Conservation (phyloP, 2,329 filamentous ascomycete genomes). For the Phaeoacremonium minimum region DNA sequence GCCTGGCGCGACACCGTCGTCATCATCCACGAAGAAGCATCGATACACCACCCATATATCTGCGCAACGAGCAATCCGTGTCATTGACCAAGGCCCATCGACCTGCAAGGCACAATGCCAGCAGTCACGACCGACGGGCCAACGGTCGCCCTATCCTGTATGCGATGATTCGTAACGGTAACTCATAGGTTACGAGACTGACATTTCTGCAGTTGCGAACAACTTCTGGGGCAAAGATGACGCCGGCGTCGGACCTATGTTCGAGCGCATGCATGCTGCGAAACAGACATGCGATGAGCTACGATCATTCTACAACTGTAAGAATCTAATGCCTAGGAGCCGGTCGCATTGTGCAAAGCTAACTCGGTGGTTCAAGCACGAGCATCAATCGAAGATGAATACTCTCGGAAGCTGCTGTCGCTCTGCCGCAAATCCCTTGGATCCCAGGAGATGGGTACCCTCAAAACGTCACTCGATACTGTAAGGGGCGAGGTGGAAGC, state of each 20-base stretch:
- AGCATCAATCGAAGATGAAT: constrained; percentile 94
- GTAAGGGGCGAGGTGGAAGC: constrained; percentile 85
- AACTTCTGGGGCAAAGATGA: constrained; percentile 99
- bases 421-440: constrained; percentile 86
- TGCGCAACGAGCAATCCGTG: too few species aligned
- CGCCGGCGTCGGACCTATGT: constrained; percentile 84
- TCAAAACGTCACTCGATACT: constrained; percentile 81
- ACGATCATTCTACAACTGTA: constrained; percentile 83
- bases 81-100: too few species aligned
- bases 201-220: constrained; percentile 71
- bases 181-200: not conserved
- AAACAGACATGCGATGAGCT: constrained; percentile 95
- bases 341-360: not conserved
- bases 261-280: constrained; percentile 90
- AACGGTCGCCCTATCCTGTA: constrained; percentile 12
- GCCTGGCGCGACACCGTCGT: too few species aligned
- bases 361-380: constrained; percentile 60
- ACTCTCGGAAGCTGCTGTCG: constrained; percentile 80
- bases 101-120: constrained; percentile 9
- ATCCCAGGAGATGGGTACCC: constrained; percentile 78
- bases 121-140: constrained; percentile 8
- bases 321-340: constrained; percentile 4
- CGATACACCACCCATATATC: too few species aligned
- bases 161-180: constrained; percentile 1
- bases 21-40: too few species aligned